These are phyloP conservation scores for Eustoma russellianum DNA, from an alignment of 257 asterid genomes.

Conservation along the genomic window DNA sequence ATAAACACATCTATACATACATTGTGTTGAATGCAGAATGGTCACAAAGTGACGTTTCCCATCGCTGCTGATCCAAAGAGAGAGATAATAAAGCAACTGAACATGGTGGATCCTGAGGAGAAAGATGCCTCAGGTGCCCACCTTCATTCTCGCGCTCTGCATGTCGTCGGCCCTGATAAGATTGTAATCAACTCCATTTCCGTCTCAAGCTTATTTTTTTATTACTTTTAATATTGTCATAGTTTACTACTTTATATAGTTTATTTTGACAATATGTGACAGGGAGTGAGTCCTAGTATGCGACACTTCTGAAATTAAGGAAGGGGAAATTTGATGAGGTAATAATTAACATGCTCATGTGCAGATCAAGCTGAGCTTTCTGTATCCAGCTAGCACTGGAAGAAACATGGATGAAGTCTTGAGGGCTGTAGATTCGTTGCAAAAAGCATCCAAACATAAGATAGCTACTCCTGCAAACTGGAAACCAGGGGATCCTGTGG, in stretches of 20 bases:
- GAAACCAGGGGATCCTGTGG: conserved; percentile 60
- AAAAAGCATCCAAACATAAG: conserved; percentile 48
- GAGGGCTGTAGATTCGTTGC: conserved; percentile 62
- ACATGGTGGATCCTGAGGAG: conserved; percentile 91
- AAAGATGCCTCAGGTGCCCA: conserved; percentile 34
- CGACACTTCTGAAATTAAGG: no score
- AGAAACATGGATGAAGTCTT: conserved; percentile 85
- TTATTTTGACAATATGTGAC: no score
- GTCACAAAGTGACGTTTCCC: conserved; percentile 57
- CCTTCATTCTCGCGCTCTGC: conserved; percentile 68
- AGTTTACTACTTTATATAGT: no score
- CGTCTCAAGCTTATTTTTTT: no score
- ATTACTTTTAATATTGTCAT: no score
- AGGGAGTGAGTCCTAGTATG: no score
- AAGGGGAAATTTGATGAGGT: no score
- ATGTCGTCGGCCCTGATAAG: conserved; percentile 78
- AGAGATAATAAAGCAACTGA: conserved; percentile 48
- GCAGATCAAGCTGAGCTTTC: conserved; percentile 62
- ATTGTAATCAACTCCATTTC: background rate
- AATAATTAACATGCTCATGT: background rate
- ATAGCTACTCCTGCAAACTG: conserved; percentile 79
- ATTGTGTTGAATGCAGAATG: conserved; percentile 16
- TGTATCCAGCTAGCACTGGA: conserved; percentile 80
- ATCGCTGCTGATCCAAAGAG: conserved; percentile 65
- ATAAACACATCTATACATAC: background rate